Percentiles rank a stretch among this genome's conserved stretches.
phyloP scores from a whole-genome alignment of 805 yeast genomes.

The Teunomyces stri region DNA sequence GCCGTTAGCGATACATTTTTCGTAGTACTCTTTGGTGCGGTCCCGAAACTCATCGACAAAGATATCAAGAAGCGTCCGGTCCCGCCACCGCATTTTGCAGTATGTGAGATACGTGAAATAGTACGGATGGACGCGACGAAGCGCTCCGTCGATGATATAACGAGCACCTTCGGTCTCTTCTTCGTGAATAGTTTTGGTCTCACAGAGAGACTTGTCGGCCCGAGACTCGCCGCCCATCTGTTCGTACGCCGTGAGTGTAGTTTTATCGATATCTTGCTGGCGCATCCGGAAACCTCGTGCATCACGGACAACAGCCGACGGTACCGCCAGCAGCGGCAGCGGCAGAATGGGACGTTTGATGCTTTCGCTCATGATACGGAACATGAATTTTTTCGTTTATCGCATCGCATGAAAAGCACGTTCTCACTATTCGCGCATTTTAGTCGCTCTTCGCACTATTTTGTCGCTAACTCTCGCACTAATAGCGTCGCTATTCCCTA shows the following conservation, averaged over 20 bases:
- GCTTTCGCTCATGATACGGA: not conserved
- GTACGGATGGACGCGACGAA: slow-evolving; percentile 80
- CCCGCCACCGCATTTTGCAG: slow-evolving; percentile 91
- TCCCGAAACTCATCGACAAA: slow-evolving; percentile 86
- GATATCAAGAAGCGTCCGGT: slow-evolving; percentile 73
- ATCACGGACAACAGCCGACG: slow-evolving; percentile 26
- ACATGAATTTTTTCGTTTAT: too few species aligned
- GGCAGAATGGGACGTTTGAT: slow-evolving; percentile 5
- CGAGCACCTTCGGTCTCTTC: slow-evolving; percentile 60
- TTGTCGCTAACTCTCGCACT: too few species aligned
- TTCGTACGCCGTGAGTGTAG: slow-evolving; percentile 39
- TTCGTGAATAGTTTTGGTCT: slow-evolving; percentile 42
- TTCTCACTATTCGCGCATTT: too few species aligned
- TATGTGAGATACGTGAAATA: slow-evolving; percentile 86
- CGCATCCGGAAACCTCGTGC: slow-evolving; percentile 47
- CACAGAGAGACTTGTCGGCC: slow-evolving; percentile 14
- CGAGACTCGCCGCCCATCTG: slow-evolving; percentile 35
- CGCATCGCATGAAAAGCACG: too few species aligned
- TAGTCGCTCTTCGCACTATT: too few species aligned
- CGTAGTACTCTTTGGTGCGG: slow-evolving; percentile 64
- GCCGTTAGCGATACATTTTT: slow-evolving; percentile 51
- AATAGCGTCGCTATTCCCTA: too few species aligned
- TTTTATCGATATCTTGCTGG: slow-evolving; percentile 44
- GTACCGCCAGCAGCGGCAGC: not conserved
- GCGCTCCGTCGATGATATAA: slow-evolving; percentile 54